Conservation (phyloP, 2,329 filamentous ascomycete genomes). For the Amauroascus niger region DNA sequence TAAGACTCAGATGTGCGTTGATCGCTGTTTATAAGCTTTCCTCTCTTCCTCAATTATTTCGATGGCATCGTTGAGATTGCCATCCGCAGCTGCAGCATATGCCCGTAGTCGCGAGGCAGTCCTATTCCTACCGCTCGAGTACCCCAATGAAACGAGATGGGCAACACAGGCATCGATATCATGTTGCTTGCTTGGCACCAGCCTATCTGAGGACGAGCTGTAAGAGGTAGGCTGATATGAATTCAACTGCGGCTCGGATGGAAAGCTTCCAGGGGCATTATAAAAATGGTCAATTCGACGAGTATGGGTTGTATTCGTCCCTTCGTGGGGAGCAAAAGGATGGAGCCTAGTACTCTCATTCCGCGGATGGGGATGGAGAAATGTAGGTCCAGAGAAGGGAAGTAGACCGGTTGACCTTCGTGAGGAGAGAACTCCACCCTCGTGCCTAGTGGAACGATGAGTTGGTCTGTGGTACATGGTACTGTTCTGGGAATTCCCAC, state of each 20-base stretch:
- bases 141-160: constrained; percentile 35
- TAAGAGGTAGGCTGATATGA: too few relatives aligned
- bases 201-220: not conserved
- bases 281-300: not conserved
- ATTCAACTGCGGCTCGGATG: not conserved
- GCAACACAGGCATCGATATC: constrained; percentile 32
- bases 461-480: not conserved
- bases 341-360: not conserved
- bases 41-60: constrained; percentile 44
- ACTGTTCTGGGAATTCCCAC: not conserved
- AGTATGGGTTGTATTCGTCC: not conserved
- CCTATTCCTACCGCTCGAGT: constrained; percentile 28
- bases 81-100: constrained; percentile 38
- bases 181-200: not conserved
- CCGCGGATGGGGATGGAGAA: not conserved
- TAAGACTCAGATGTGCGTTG: not conserved
- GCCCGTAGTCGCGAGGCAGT: constrained; percentile 33
- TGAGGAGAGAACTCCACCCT: not conserved
- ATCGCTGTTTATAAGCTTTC: constrained; percentile 31
- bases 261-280: constrained; percentile 6
- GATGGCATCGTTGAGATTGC: constrained; percentile 38
- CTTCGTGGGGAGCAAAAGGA: not conserved
- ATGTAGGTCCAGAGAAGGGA: not conserved
- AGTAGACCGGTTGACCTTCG: not conserved
- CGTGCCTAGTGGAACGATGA: too few relatives aligned